A percentile compares a stretch with the other conserved stretches of the same genome.
Evolutionary conservation across 768 basidiomycete genomes (phyloP).

Genomic region (Leccinum obscurum): DNA sequence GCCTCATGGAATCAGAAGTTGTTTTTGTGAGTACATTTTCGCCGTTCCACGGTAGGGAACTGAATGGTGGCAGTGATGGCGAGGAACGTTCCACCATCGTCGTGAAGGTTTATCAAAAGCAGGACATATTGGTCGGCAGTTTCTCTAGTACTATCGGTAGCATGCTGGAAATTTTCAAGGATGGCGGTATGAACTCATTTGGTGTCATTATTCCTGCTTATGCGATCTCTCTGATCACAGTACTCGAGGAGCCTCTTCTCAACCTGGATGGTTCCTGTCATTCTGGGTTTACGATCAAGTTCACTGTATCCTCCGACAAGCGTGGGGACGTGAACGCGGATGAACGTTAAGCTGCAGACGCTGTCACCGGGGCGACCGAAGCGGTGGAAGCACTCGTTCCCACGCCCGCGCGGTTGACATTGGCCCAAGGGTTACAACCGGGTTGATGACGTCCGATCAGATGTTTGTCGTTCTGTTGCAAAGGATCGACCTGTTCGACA

Average conservation of each 20-base stretch:
- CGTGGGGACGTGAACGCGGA: background rate
- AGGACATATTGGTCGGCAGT: background rate
- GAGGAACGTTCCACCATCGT: too few species aligned
- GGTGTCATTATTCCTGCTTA: background rate
- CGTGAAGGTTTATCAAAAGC: too few species aligned
- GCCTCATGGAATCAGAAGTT: too few species aligned
- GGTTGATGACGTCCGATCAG: background rate
- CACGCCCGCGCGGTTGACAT: background rate
- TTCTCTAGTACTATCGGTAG: background rate
- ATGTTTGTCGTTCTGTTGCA: background rate
- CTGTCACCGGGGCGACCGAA: background rate
- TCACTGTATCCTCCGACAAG: background rate
- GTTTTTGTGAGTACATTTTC: too few species aligned
- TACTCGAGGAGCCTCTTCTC: background rate
- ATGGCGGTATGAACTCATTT: background rate
- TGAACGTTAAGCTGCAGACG: background rate
- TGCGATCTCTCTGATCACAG: background rate
- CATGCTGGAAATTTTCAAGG: background rate
- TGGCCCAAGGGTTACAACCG: background rate
- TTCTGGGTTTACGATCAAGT: background rate
- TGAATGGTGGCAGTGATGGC: too few species aligned
- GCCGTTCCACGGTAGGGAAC: too few species aligned
- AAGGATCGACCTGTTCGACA: background rate
- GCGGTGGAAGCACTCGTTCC: background rate
- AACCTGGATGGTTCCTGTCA: background rate